Base-by-base conservation (phyloP, 495 filamentous ascomycete genomes). In the Penicillium coffeae region DNA sequence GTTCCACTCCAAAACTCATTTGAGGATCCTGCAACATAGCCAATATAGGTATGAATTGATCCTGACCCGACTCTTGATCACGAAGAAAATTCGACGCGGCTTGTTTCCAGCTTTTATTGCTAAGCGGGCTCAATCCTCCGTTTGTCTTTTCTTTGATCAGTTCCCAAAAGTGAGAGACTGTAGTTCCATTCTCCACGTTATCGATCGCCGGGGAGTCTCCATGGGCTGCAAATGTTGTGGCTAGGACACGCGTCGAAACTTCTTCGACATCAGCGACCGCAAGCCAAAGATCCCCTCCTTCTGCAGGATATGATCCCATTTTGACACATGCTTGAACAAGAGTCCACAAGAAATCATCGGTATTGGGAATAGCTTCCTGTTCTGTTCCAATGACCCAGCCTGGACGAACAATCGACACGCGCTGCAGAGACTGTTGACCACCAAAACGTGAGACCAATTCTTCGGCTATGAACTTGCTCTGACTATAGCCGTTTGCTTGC, bases 321-420 rank as follows among this genome's bases (percentile, higher is more conserved):
- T 59, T 59, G 61, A 69, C 45, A 27, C 49, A 45, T 1, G 57
- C 51, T 13, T 62, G 54, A 22, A 67, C 47, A 18, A 9, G 45
- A 5, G 66, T 52, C 69, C 69, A 72, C 37, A 71, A 36, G 46
- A 60, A 70, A 47, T 72, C 68, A 45, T 56, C 54, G 2, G 45
- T 52, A 42, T 64, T 63, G 13, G 65, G 49, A 20, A 70, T 44
- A 15, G 64, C 62, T 30, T 30, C 25, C 18, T 61, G 39, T 8
- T 54, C 34, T 0, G 47, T 55, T 15, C 66, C 64, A 16, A 71
- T 56, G 42, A 69, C 63, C 21, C 58, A 49, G 14, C 69, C 65
- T 7, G 69, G 69, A 38, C 64, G 68, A 38, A 72, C 38, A 14
- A 70, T 56, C 0, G 49, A 40, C 34, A 65, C 48, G 20, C 45